phyloP scores from a whole-genome alignment of 768 basidiomycete genomes.

The Clitopilus hobsonii region DNA sequence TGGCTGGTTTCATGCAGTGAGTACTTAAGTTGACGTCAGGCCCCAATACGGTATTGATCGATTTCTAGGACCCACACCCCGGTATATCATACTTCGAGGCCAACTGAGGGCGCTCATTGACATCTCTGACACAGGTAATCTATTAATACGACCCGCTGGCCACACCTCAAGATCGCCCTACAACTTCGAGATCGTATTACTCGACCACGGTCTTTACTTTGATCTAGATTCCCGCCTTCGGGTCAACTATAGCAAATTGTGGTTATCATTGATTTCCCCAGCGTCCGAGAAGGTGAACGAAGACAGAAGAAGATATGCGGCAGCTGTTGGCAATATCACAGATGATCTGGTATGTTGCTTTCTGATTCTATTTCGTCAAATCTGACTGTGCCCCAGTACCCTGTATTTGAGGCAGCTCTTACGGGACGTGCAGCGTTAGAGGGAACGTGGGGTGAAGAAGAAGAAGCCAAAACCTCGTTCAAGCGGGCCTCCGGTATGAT shows the following conservation, averaged over 20 bases:
- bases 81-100: constrained; percentile 32
- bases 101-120: not conserved
- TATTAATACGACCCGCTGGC: constrained; percentile 80
- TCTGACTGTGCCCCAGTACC: constrained; percentile 55
- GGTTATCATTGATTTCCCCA: constrained; percentile 81
- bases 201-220: constrained; percentile 95
- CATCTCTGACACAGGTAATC: constrained; percentile 54
- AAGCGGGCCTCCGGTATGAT: constrained; percentile 73
- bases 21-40: constrained; percentile 17
- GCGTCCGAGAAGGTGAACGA: constrained; percentile 59
- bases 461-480: constrained; percentile 32
- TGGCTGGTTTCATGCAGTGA: constrained; percentile 83
- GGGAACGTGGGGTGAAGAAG: constrained; percentile 48
- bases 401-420: constrained; percentile 91
- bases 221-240: constrained; percentile 79
- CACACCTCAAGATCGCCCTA: constrained; percentile 66
- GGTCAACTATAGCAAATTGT: constrained; percentile 81
- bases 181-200: constrained; percentile 93
- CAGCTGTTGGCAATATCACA: constrained; percentile 86
- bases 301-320: constrained; percentile 82
- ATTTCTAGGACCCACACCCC: constrained; percentile 75
- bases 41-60: constrained; percentile 2
- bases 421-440: constrained; percentile 80
- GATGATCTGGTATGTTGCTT: constrained; percentile 70
- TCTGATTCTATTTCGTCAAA: not conserved